Base-by-base conservation (phyloP, 768 basidiomycete species). In the Leccinum subgranulosum region DNA sequence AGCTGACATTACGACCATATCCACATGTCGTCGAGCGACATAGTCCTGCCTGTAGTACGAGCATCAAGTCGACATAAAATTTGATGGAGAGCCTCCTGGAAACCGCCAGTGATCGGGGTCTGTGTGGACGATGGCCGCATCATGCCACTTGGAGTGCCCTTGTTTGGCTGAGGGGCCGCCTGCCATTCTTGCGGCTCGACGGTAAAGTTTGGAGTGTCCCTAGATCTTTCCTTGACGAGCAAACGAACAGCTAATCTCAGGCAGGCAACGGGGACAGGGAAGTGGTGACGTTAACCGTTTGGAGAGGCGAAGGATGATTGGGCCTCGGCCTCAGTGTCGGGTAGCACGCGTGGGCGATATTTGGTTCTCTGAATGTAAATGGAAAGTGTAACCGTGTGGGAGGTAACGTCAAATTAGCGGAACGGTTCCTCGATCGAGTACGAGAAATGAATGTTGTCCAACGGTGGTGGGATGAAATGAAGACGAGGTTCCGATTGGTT, bases 211-310 rank as follows among this genome's bases (percentile, higher is more conserved):
- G 17, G 8, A 12, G 10, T 25, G 31, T 28, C 43, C 56, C 41
- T 54, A 45, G 60, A 61, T 61, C 60, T 36, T 11, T 19, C 3
- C 7, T 39, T 39, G 60, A 25, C 50, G 11, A 19, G 61, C 3
- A 54, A 46, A n/a, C n/a, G 2, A 14, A 63, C 15, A 51, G 56
- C 53, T 9, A 59, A 62, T 62, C 62, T 63, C 19, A 19, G 52
- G 55, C 55, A 17, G 50, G 28, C 19, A 17, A 29, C 48, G 27
- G 11, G 41, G 48, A 62, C 61, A 54, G 61, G 61, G 62, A 64
- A 25, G 4, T 0, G 0, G 47, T 64, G 54, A 63, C 62, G 54
- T 64, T 25, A 54, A 39, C 7, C 15, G 4, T 23, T 27, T 53
- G 49, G n/a, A 29, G 47, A 21, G 11, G 49, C 12, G 28, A 28